Base-by-base conservation (phyloP, 139 green algal genomes). In the Asterochloris erici region DNA sequence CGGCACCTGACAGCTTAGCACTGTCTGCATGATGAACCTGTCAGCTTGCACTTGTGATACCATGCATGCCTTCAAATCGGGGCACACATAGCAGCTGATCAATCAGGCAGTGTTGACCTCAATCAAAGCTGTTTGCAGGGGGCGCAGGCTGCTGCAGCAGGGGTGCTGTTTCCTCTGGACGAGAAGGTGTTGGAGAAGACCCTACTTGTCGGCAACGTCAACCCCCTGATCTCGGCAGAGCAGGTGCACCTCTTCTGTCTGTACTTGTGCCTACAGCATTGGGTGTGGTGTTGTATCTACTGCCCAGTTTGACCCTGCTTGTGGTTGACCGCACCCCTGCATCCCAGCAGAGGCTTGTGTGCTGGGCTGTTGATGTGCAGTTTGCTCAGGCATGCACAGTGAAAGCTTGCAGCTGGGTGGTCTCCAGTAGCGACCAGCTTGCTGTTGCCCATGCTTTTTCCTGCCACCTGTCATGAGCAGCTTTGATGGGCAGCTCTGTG, bases 121-220 rank as follows among this genome's bases (percentile, higher is more conserved):
- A 54, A 54, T 6, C 38, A 54, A n/a, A 54, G 38, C 38, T 54
- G 38, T 54, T 2, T 78, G 84, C 86, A 89, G 88, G 88, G 84
- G 0, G 19, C 63, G 24, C 62, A 83, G 23, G 74, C 87, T 68
- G 74, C 82, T 66, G 76, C 79, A 60, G 77, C 68, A 4, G 83
- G 83, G 11, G 77, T 89, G 47, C n/a, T 68, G 47, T 89, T 91
- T 68, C 85, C 87, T 54, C 62, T n/a, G 12, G 84, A 87, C 26
- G 82, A 88, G 14, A 79, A 86, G 23, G 27, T 85, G 38, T 70
- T 85, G 21, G 19, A 80, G 0, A 83, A 84, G 28, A 88, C 83
- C 61, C 69, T 92, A 62, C 81, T 90, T 19, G 87, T 94, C 16
- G 86, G 84, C 77, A 89, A 88, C 66, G 60, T 94, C 38, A 87